Percentiles rank a stretch among this genome's conserved stretches.
These are phyloP conservation scores for Coemansia reversa DNA, from an alignment of 192 early-diverging fungal genomes.

Conservation along the genomic window DNA sequence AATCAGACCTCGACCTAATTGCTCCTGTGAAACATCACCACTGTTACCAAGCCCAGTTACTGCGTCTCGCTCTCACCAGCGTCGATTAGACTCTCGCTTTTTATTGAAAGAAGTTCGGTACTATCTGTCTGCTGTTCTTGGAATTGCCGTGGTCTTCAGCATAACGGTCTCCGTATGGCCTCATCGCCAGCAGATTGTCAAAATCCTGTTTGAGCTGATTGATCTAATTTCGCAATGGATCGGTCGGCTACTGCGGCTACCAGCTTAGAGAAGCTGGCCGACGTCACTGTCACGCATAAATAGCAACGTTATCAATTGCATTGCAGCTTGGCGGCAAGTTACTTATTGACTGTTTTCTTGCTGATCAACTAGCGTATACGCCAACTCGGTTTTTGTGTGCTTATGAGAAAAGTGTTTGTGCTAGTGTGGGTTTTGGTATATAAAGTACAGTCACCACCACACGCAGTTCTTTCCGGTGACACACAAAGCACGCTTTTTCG, in stretches of 20 bases:
- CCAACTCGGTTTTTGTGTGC: neutral
- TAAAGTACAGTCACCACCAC: neutral
- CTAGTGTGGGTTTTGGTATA: neutral
- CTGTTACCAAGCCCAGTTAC: slow-evolving; percentile 12
- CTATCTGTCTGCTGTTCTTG: slow-evolving; percentile 8
- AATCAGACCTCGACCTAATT: neutral
- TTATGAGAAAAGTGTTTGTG: neutral
- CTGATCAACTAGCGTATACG: neutral
- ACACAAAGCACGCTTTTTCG: neutral
- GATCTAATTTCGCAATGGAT: slow-evolving; percentile 48
- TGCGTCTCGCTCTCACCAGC: neutral
- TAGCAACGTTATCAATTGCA: neutral
- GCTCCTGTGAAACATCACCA: slow-evolving; percentile 14
- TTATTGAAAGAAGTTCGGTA: neutral
- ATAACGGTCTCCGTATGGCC: slow-evolving; percentile 31
- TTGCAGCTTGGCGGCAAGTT: neutral
- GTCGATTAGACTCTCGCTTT: neutral
- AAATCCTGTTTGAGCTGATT: slow-evolving; percentile 27
- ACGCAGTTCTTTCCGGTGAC: neutral
- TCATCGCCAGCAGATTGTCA: slow-evolving; percentile 23
- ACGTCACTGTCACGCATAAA: neutral
- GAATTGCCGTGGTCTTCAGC: slow-evolving; percentile 20
- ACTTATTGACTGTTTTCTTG: neutral
- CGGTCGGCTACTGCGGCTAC: slow-evolving; percentile 16
- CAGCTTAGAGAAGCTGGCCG: neutral